Evolutionary conservation across 306 rosid genomes (phyloP), one percentile per base, ranked within the genome.

Genomic region (Gastrolobium villosum): DNA sequence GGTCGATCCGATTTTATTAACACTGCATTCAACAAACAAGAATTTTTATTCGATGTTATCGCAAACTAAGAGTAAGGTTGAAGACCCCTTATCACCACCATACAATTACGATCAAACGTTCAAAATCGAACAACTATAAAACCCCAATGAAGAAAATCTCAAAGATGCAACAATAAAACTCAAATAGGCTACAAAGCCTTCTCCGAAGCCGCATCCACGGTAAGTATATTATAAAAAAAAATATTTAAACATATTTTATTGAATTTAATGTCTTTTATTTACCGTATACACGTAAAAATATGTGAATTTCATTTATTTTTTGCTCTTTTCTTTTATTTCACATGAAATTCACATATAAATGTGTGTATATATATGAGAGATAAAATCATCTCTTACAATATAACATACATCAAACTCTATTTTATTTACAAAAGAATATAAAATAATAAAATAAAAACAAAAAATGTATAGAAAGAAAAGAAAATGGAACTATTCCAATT

Each of bases 161-260:
- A 62, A 20, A 1, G 56, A 60, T 40, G 31, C 76, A 69, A 30
- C 31, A 13, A 4, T 52, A 56, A 59, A 69, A 45, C 62, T 55
- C 60, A 55, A 55, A n/a, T 0, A 3, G n/a, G 6, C 6, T 1
- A 31, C 26, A 20, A 20, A 20, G 26, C 26, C 26, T 20, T 20
- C 26, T 20, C 26, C 26, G 26, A 20, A 20, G 26, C 26, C 26
- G 1, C 1, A 20, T 20, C 26, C 26, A 20, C 26, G 0, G 52
- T 44, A 13, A 75, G 28, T 48, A 49, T 35, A 14, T 2, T 46
- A 35, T 36, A 46, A 63, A 32, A 61, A 14, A 3, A 0, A n/a
- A 44, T 11, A 32, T 31, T 34, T 31, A 48, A 0, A 63, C 4
- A 20, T 1, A 20, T 20, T 20, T 20, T 20, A 20, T 20, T 20